Conservation (phyloP, 352 stramenopile genomes). For the Phytopythium aichiense region DNA sequence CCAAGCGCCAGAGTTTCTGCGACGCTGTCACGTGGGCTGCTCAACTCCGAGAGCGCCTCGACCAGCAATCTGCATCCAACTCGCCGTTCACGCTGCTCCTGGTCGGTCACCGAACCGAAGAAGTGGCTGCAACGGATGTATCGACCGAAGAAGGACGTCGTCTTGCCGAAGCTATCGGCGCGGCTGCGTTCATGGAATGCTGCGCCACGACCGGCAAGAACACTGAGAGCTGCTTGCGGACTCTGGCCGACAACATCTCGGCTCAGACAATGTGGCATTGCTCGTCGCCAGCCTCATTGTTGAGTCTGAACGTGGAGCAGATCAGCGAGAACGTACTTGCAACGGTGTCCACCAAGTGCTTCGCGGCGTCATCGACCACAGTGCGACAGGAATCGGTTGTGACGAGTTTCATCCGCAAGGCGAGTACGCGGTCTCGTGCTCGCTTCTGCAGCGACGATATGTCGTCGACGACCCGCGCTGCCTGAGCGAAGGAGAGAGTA, state of each 20-base stretch:
- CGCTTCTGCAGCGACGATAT: not conserved
- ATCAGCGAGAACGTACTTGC: not conserved
- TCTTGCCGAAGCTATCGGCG: constrained; percentile 16
- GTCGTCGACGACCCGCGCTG: not conserved
- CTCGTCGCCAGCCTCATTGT: not conserved
- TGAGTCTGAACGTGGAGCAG: not conserved
- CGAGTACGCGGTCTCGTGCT: not conserved
- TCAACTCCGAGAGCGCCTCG: constrained; percentile 17
- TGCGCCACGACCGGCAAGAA: constrained; percentile 12
- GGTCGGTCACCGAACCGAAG: constrained; percentile 22
- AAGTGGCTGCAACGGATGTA: constrained; percentile 6
- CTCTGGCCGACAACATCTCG: constrained; percentile 7
- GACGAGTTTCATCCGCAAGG: constrained; percentile 1
- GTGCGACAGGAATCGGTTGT: not conserved
- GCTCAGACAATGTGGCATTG: not conserved
- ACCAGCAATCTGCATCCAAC: not conserved
- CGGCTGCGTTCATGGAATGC: constrained; percentile 23
- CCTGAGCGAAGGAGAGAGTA: not conserved
- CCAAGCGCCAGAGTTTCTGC: constrained; percentile 28
- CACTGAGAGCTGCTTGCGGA: constrained; percentile 12
- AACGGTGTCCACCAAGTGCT: not conserved
- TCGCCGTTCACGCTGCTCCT: constrained; percentile 27
- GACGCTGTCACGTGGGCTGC: constrained; percentile 25
- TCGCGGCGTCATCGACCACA: not conserved
- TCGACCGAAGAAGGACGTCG: constrained; percentile 16